Evolutionary conservation across 129 eudicot species (phyloP).

Genomic region (Flaveria trinervia): DNA sequence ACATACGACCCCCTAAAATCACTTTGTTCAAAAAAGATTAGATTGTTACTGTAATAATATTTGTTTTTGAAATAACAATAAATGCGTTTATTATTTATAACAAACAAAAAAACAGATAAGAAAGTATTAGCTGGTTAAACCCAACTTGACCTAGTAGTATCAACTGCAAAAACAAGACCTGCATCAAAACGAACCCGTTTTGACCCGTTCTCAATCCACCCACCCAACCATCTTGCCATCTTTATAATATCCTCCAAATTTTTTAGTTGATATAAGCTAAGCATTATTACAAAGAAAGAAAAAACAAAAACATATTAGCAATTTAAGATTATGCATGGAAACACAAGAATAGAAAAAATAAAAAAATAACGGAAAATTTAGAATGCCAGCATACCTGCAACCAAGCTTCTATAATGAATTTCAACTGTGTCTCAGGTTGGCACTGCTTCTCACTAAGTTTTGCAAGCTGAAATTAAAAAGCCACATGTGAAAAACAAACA

Average conservation of each 20-base stretch:
- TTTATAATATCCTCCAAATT: neutral
- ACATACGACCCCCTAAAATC: neutral
- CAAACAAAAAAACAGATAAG: neutral
- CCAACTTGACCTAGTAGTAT: neutral
- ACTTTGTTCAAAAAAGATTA: neutral
- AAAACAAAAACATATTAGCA: neutral
- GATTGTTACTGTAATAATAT: neutral
- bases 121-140: neutral
- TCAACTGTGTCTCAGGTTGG: conserved; percentile 69
- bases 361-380: neutral
- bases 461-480: conserved; percentile 44
- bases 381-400: conserved; percentile 49
- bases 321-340: neutral
- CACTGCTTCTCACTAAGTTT: conserved; percentile 59
- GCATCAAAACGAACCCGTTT: neutral
- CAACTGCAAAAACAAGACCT: neutral
- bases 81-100: neutral
- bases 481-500: neutral
- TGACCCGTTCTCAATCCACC: neutral
- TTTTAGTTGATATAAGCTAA: neutral
- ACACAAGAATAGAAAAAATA: neutral
- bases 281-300: neutral
- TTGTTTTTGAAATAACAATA: neutral
- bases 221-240: neutral
- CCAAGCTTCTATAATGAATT: conserved; percentile 74